Base-by-base conservation (phyloP, 2,329 filamentous ascomycete species). In the Rachicladosporium sp. region DNA sequence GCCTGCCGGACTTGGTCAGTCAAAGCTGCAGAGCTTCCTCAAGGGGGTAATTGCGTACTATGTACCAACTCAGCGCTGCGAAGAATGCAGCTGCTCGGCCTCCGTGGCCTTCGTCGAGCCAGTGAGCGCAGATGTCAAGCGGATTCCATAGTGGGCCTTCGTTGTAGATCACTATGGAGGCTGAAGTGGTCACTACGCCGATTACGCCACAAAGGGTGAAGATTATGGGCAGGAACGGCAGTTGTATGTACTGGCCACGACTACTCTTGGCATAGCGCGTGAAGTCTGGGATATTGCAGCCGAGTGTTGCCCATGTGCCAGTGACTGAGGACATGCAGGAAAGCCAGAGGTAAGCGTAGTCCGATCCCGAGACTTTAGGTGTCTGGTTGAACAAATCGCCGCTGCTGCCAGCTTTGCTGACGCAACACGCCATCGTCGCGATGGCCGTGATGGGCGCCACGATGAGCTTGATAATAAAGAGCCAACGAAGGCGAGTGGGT, bases 231-330 rank as follows among this genome's bases (percentile, higher is more conserved):
- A 70, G 68, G 44, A 69, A 43, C 1, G 93, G 66, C 60, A 93
- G 87, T 0, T 86, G 80, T 76, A 82, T 85, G 6, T 91, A 55
- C 0, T 84, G 83, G 54, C 91, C 82, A 11, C 65, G 71, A 67
- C 51, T 85, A 55, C 80, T 85, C 15, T 66, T 65, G 2, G 86
- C 6, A 65, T 60, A 69, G 29, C 66, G 52, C 8, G 64, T 62
- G 44, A 67, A 63, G 43, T 69, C 66, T 1, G 65, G 64, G 36
- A 56, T 50, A 44, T 73, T 74, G 7, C 71, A 66, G 13, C 64
- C 52, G 40, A 63, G 56, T 1, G 61, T 60, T 7, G 62, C 64
- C 3, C 64, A 54, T 2, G 60, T 60, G 7, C 59, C 62, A 27
- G 62, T 57, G 31, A 65, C 56, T 10, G 58, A 57, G 42, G 65